Evolutionary conservation across 2,329 filamentous ascomycete species (phyloP).

Genomic region (Phoma sp.): DNA sequence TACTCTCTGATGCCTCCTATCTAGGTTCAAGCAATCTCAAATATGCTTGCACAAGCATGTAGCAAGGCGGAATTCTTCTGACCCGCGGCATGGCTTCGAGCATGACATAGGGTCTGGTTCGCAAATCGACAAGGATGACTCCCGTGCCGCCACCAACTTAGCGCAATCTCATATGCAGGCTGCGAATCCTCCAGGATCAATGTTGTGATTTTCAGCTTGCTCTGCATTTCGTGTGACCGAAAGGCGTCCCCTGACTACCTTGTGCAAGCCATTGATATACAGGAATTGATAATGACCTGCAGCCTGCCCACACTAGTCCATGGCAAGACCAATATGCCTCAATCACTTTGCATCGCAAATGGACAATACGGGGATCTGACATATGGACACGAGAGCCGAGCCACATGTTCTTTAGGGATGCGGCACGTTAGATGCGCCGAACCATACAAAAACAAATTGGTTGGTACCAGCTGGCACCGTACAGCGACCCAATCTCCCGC

Average conservation of each 20-base stretch:
- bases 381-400: conserved; percentile 1
- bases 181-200: conserved; percentile 11
- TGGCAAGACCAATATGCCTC: no score
- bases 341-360: neutral
- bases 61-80: neutral
- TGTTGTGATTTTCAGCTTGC: conserved; percentile 11
- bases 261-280: no score
- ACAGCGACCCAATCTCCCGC: conserved; percentile 5
- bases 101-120: neutral
- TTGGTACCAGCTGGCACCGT: neutral
- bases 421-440: conserved; percentile 2
- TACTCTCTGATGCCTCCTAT: neutral
- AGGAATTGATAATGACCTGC: no score
- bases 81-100: neutral
- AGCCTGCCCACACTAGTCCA: no score
- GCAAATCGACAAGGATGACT: conserved; percentile 6
- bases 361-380: neutral
- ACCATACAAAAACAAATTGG: conserved; percentile 3
- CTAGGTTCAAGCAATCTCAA: neutral
- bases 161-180: conserved; percentile 9
- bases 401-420: conserved; percentile 6
- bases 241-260: no score
- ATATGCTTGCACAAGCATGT: neutral
- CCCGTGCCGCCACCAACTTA: conserved; percentile 13
- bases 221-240: conserved; percentile 8